Base-by-base conservation (phyloP, 1,284 basidiomycete genomes). In the Trichosporon sp. region DNA sequence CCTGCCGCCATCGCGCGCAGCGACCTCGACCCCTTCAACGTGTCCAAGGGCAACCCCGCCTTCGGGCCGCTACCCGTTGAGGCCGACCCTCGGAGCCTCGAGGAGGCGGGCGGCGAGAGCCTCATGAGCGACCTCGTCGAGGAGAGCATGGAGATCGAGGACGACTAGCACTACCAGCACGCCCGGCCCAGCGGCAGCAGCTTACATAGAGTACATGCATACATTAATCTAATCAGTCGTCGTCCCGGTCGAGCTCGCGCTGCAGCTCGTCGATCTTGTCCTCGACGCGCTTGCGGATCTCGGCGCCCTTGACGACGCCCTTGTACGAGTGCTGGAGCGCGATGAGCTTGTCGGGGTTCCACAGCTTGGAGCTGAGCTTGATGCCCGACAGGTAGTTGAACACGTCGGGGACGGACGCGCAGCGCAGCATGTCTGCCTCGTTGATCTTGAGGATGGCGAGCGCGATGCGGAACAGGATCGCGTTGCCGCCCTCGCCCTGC, bases 391-490 rank as follows among this genome's bases (percentile, higher is more conserved):
- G 84, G 12, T 91, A 88, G 9, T 92, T 90, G 76, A 98, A 98
- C 8, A 98, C 88, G 1, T 91, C 90, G 0, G 92, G 89, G 31
- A 94, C 90, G 2, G 91, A 92, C 68, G 91, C 88, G 76, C 92
- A 93, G 0, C 86, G 87, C 34, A 95, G 83, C 2, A 99, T 87
- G 71, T 97, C 93, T 31, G 85, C 84, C 79, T 96, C 92, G 81
- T 93, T 92, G 69, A 87, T 87, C 71, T 90, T 90, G 69, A 99
- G 86, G 56, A 98, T 93, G 9, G 89, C 90, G 58, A 98, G 86
- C 0, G 95, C 93, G 51, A 97, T 85, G 32, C 95, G 90, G 85
- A 96, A 96, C n/a, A 95, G 86, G 5, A 95, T 91, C 75, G 95
- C 92, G 62, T 94, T 86, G 0, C 96, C 96, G 56, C 56, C 56